Evolutionary conservation across 768 basidiomycete species (phyloP), one percentile per base, ranked within the genome.

Genomic region (Termitomyces sp.): DNA sequence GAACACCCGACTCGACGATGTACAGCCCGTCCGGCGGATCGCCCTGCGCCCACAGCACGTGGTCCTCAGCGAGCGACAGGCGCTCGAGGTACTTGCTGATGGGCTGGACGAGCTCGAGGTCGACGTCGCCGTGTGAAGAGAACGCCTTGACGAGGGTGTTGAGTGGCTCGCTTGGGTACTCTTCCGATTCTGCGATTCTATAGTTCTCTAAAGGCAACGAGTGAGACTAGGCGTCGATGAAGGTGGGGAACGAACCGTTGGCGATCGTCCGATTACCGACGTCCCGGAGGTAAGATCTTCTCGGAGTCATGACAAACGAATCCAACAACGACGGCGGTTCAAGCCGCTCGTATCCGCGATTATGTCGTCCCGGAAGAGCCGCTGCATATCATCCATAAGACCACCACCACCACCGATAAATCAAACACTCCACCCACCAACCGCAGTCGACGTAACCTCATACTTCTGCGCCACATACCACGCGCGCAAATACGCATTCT

Each of bases 401-500:
- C 48, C 20, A 7, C n/a, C n/a, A n/a, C n/a, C n/a, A n/a, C n/a
- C n/a, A n/a, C n/a, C n/a, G n/a, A 46, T 30, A 30, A 30, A n/a
- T 2, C 14, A 4, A 5, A 57, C 14, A 13, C 16, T 30, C 16
- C 14, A 69, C 71, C 13, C 62, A 81, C 85, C 65, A 56, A 86
- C 80, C 62, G 72, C 78, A 61, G 36, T 75, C 56, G 55, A 65
- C 24, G 70, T 64, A 30, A 71, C 74, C 66, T 89, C 85, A 22
- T 79, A 69, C 65, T 87, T 87, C 66, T 84, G 84, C 0, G 84
- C 81, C 58, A 77, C 75, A 62, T 89, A 89, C 89, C 89, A 91
- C 8, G 89, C 87, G 53, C 82, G 83, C 60, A 98, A 68, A 73
- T 97, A 97, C 0, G 85, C 89, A 72, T 98, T 98, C 74, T 98